A percentile compares a stretch with the other conserved stretches of the same genome.
These are phyloP conservation scores for Starmera pachycereana DNA, from an alignment of 805 yeast genomes.

Conservation along the genomic window DNA sequence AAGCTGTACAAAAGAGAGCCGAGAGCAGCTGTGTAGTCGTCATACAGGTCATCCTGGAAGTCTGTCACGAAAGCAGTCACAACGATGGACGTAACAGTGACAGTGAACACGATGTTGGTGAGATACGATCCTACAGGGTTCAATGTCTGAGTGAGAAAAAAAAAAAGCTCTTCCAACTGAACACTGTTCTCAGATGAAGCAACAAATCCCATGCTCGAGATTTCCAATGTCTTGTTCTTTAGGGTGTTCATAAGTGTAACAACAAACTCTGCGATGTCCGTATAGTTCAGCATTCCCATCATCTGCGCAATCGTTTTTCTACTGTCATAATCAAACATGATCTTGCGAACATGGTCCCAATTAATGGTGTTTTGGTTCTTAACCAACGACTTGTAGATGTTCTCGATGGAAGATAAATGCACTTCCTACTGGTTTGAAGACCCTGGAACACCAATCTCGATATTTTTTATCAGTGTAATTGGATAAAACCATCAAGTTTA, in stretches of 20 bases:
- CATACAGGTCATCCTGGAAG: not conserved
- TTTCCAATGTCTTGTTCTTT: slow-evolving; percentile 1
- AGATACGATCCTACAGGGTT: slow-evolving; percentile 2
- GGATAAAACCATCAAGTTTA: not conserved
- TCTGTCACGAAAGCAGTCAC: not conserved
- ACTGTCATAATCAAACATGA: not conserved
- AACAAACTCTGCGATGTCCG: not conserved
- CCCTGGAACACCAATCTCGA: not conserved
- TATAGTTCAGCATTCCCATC: slow-evolving; percentile 4
- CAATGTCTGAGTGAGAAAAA: slow-evolving; percentile 5
- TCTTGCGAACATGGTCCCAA: slow-evolving; percentile 4
- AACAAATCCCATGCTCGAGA: slow-evolving; percentile 3
- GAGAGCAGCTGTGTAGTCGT: too few relatives aligned
- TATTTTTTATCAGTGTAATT: not conserved
- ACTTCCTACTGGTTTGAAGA: slow-evolving; percentile 1
- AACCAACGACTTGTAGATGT: not conserved
- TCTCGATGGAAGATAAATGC: not conserved
- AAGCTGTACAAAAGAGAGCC: too few relatives aligned
- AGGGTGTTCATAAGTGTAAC: not conserved
- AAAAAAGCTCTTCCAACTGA: slow-evolving; percentile 1
- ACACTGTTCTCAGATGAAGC: not conserved
- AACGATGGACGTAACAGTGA: not conserved
- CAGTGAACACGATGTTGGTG: slow-evolving; percentile 3
- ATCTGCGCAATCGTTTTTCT: slow-evolving; percentile 1
- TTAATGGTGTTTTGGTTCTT: not conserved